Base-by-base conservation (phyloP, 129 eudicot species). In the Escallonia rubra region DNA sequence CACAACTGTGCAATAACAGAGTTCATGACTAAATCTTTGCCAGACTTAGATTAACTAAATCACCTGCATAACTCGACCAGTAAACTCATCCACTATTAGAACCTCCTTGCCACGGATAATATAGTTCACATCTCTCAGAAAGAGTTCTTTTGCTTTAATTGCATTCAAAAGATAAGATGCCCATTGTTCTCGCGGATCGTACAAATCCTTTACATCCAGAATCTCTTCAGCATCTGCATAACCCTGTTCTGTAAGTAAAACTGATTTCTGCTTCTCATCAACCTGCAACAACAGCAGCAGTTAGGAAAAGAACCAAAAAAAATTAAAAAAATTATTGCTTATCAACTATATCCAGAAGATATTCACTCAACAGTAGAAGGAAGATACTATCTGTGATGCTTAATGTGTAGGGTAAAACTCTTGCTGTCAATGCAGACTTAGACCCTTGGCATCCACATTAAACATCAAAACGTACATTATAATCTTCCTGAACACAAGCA, bases 31-130 rank as follows among this genome's bases (percentile, higher is more conserved):
- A 46, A 38, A 63, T 63, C 6, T 8, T 38, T 11, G n/a, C 11
- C 16, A 12, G 34, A 61, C 45, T 52, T 41, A 44, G 9, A 7
- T 45, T 74, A 64, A 59, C 9, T 40, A 54, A 59, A 57, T 76
- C 74, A 94, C 99, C 99, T 94, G 99, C 99, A 94, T 94, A 42
- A 94, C 99, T 64, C 99, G 96, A 61, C 99, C 99, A 75, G 96
- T 89, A 64, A 94, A 94, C 77, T 94, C 99, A 71, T 94, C 97
- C 62, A 94, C 99, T 57, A 94, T 94, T 80, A 94, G 97, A 61
- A 94, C 91, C 88, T 94, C 99, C 76, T 94, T 94, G 75, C 84
- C 96, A 65, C 99, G 91, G 77, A 90, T 87, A 47, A 94, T 94
- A 75, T 94, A 94, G 78, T 90, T 94, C 61, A 94, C 99, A 55